A percentile compares a stretch with the other conserved stretches of the same genome.
These are phyloP conservation scores for Ambrosia hybrid DNA, from an alignment of 140 eudicot genomes.

Conservation along the genomic window DNA sequence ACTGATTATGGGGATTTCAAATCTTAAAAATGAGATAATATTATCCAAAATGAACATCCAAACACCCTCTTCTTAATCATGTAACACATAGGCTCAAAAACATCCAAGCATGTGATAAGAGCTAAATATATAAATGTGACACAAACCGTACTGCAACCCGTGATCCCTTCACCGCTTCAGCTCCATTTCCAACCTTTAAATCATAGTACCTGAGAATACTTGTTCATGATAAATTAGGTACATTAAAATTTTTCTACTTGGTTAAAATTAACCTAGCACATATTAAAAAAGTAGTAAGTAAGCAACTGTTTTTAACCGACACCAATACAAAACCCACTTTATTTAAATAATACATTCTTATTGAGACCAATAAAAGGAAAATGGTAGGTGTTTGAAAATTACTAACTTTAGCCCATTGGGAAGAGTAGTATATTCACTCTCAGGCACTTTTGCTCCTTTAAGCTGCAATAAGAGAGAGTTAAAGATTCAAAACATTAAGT, in stretches of 20 bases:
- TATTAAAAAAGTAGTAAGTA: background rate
- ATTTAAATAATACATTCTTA: too few relatives aligned
- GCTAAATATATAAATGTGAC: constrained; percentile 39
- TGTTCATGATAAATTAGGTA: background rate
- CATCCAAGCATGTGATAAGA: background rate
- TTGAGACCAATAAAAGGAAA: too few relatives aligned
- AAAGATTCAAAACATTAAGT: background rate
- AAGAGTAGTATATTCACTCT: constrained; percentile 80
- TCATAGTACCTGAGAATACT: constrained; percentile 70
- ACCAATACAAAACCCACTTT: background rate
- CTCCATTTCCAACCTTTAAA: constrained; percentile 87
- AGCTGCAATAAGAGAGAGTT: constrained; percentile 61
- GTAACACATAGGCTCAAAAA: too few relatives aligned
- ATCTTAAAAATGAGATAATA: too few relatives aligned
- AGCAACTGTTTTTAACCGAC: background rate
- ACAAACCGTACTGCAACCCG: constrained; percentile 99
- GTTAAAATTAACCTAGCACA: background rate
- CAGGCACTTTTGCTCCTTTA: constrained; percentile 89
- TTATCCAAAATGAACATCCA: background rate
- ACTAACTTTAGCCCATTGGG: constrained; percentile 94
- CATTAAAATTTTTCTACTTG: background rate
- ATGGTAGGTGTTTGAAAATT: background rate
- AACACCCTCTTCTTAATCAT: too few relatives aligned
- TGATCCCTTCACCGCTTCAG: constrained; percentile 93
- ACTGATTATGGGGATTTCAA: too few relatives aligned